Base-by-base conservation (phyloP, 2,329 filamentous ascomycete species). In the Trematosphaeria pertusa region DNA sequence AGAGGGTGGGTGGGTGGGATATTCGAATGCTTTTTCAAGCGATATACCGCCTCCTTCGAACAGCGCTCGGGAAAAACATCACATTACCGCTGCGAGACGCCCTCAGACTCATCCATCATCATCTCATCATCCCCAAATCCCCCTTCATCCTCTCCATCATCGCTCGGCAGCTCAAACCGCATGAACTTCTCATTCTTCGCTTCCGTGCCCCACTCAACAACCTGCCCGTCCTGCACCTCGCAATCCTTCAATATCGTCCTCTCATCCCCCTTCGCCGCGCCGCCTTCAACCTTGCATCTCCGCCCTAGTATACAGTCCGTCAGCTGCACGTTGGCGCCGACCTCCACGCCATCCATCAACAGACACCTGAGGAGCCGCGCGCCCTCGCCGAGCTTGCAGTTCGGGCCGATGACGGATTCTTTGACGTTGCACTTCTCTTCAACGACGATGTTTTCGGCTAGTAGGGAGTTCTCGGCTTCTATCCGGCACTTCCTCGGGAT, bases 351-450 rank as follows among this genome's bases (percentile, higher is more conserved):
- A 50, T 97, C 93, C 91, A 97, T 97, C 15, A 97, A 76, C 37
- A 97, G 73, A 71, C 93, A 97, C 55, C 92, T 84, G n/a, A 85
- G 86, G 34, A 99, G 75, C 56, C 92, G 89, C 21, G 88, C 91
- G n/a, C 91, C 91, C 58, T 87, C 86, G 52, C 87, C 86, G 55
- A 99, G 93, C 61, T 89, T 87, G 69, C 91, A 96, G 60, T 90
- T 91, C 4, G 89, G 85, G 2, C 94, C 94, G 31, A 99, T 84
- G 21, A 97, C 90, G 28, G 81, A 88, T 72, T 96, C 91, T 71
- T 96, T 97, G 74, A 99, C 88, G n/a, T 91, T 88, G 18, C 85
- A 87, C 69, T 93, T 93, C 61, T 93, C 89, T 64, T 93, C 89
- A 0, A 97, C 86, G 1, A 86, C 91, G 31, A 95, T 91, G 64